Evolutionary conservation across 2,329 filamentous ascomycete species (phyloP), one percentile per base, ranked within the genome.

Genomic region (Venturia effusa): DNA sequence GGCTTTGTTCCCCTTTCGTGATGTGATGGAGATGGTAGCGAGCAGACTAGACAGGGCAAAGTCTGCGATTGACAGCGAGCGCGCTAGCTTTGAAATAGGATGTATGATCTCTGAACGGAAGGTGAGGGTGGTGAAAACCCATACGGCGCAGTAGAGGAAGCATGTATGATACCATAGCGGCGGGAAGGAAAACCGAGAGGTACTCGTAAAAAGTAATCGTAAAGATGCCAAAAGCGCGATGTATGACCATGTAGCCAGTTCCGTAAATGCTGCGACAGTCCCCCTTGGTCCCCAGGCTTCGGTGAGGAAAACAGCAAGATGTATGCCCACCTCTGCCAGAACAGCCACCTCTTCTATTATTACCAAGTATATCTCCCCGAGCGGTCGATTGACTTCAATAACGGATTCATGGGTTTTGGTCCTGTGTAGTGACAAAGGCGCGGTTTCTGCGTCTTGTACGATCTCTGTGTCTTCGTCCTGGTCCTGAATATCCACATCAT

Each of bases 141-240:
- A 99, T 73, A 92, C 88, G 63, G 86, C 79, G 63, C 84, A 83
- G 75, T 99, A 99, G 63, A 99, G 85, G 67, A 83, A 77, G 24
- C 91, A 89, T 0, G 94, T 97, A 75, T 99, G 94, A 72, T 93
- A 92, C 94, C 94, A 99, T 10, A 97, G 78, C 65, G 83, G 81
- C 10, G 88, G 87, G 17, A 94, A 74, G 74, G 90, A 81, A 80
- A 84, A 70, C 77, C 84, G 76, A 78, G 85, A 74, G 55, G 78
- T 75, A 63, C 77, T 80, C 74, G 87, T 76, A 81, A 84, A 76
- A 76, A 86, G 70, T 61, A 97, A 78, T 40, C 94, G 87, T 54
- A 92, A 77, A 24, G 85, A 83, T 17, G 87, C 87, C 65, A 99
- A 82, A 19, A 86, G 76, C 34, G 93, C 79, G 45, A 92, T 84